A percentile compares a stretch with the other conserved stretches of the same genome.
Conservation (phyloP, 192 early-diverging fungal species). For the Podila horticola region DNA sequence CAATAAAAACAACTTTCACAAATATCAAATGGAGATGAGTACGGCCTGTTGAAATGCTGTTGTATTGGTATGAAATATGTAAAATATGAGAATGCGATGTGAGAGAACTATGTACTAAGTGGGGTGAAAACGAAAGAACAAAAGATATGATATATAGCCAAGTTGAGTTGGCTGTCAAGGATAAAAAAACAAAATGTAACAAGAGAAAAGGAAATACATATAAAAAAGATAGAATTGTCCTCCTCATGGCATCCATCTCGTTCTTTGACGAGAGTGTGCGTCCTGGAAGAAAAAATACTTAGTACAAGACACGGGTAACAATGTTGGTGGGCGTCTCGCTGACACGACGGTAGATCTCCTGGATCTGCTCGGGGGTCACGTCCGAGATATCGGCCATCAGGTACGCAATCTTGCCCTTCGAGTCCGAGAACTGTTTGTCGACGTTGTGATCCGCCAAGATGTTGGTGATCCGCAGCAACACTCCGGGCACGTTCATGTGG, state of each 20-base stretch:
- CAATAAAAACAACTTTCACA: not conserved
- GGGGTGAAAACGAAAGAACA: constrained; percentile 2
- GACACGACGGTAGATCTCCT: constrained; percentile 72
- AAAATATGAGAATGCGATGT: constrained; percentile 12
- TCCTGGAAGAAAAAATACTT: constrained; percentile 5
- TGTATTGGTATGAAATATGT: not conserved
- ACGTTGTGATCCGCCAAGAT: constrained; percentile 96
- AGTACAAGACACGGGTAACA: constrained; percentile 82
- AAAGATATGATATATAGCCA: not conserved
- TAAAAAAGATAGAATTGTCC: no score
- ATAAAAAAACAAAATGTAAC: not conserved
- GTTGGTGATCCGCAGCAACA: constrained; percentile 82
- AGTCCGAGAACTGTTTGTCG: constrained; percentile 98
- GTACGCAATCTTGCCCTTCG: constrained; percentile 93
- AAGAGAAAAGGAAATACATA: not conserved
- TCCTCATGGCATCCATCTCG: not conserved
- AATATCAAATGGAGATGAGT: not conserved
- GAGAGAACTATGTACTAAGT: constrained; percentile 10
- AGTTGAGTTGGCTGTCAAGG: constrained; percentile 7
- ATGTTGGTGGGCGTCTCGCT: constrained; percentile 77
- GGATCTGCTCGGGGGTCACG: constrained; percentile 74
- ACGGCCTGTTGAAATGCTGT: constrained; percentile 9
- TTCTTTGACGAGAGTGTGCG: not conserved
- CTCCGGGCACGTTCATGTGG: constrained; percentile 70
- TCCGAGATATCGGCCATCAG: constrained; percentile 97